A percentile compares a stretch with the other conserved stretches of the same genome.
Conservation (phyloP, 2,329 filamentous ascomycete genomes). For the Colletotrichum graminicola region DNA sequence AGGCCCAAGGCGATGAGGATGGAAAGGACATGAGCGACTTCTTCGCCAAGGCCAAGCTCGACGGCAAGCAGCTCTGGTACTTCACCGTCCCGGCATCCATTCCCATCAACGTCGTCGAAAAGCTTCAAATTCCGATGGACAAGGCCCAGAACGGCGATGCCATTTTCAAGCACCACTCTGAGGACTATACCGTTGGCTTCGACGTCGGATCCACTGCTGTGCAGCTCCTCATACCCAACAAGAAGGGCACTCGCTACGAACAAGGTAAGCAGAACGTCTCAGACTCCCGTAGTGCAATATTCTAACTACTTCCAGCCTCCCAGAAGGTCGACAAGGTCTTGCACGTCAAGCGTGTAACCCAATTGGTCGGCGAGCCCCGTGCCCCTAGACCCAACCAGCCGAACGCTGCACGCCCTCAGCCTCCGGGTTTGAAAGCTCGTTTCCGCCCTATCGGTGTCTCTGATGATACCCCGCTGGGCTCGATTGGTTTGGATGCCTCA, state of each 20-base stretch:
- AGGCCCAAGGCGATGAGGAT: constrained; percentile 56
- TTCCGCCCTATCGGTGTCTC: constrained; percentile 74
- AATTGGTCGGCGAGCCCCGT: constrained; percentile 59
- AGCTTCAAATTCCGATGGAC: constrained; percentile 71
- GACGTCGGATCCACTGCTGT: constrained; percentile 66
- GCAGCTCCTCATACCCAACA: constrained; percentile 71
- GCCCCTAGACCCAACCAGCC: constrained; percentile 58
- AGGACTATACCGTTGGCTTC: constrained; percentile 71
- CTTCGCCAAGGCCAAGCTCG: constrained; percentile 69
- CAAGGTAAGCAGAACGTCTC: constrained; percentile 58
- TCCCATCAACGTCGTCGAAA: constrained; percentile 75
- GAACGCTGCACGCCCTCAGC: constrained; percentile 70
- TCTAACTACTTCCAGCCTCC: constrained; percentile 44
- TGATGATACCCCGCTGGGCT: constrained; percentile 47
- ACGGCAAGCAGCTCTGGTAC: constrained; percentile 84
- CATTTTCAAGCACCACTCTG: constrained; percentile 72
- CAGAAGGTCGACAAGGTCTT: constrained; percentile 69
- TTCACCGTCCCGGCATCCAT: constrained; percentile 79
- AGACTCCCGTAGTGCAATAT: too few relatives aligned
- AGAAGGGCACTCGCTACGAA: constrained; percentile 66
- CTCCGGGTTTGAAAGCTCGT: constrained; percentile 74
- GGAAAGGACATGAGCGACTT: constrained; percentile 64
- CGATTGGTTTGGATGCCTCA: constrained; percentile 55
- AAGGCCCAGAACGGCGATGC: constrained; percentile 64
- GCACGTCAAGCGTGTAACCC: constrained; percentile 73